Conservation (phyloP, 352 stramenopile species). For the Blastocystis sp. region DNA sequence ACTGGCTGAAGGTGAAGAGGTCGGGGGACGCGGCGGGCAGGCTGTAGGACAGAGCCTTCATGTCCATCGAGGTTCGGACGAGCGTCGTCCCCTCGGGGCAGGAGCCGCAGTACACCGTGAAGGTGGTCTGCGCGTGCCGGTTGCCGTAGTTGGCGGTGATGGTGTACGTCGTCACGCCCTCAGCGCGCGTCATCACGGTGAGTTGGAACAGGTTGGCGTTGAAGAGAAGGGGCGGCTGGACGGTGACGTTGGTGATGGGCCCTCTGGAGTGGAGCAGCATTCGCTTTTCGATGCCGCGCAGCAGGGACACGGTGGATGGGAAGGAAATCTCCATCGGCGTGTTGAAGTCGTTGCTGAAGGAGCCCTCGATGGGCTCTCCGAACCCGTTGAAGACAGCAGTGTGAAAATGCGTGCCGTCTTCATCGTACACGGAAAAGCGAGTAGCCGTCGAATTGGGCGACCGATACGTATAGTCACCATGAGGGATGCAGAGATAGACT, state of each 20-base stretch:
- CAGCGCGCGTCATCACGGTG: background rate
- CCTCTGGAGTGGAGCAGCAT: background rate
- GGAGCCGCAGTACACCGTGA: background rate
- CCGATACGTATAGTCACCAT: background rate
- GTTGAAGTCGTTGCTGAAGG: background rate
- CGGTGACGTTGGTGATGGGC: background rate
- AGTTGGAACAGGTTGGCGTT: background rate
- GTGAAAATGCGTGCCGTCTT: background rate
- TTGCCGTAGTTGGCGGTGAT: background rate
- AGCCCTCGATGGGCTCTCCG: background rate
- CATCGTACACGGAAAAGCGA: background rate
- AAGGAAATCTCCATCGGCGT: background rate
- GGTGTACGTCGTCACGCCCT: background rate
- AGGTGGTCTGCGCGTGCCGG: background rate
- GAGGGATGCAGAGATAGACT: background rate
- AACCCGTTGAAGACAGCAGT: background rate
- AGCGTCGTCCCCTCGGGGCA: background rate
- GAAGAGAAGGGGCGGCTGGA: background rate
- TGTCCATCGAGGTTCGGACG: background rate
- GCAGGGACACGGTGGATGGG: background rate
- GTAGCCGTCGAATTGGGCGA: background rate
- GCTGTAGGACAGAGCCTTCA: background rate
- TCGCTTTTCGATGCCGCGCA: background rate
- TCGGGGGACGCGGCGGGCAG: background rate
- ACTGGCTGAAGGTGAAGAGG: no score